Conservation (phyloP, 129 eudicot genomes). For the Flaveria robusta region DNA sequence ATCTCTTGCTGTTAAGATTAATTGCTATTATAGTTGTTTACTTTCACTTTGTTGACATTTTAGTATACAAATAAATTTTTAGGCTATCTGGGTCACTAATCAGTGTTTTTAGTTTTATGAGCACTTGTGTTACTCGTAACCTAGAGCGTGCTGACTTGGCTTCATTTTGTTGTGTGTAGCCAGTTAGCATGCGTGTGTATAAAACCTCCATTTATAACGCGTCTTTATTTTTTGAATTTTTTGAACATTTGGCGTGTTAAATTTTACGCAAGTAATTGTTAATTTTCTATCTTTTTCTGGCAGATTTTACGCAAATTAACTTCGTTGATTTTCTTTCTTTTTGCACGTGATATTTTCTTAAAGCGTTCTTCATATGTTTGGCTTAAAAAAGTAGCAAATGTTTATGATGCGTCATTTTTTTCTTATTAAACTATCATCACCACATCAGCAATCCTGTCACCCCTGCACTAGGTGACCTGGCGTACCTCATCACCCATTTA, state of each 20-base stretch:
- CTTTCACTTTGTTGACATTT: neutral
- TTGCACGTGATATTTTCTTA: neutral
- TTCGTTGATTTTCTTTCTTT: neutral
- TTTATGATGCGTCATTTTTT: neutral
- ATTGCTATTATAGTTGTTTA: neutral
- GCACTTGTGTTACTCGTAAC: neutral
- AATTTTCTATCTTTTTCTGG: too few relatives aligned
- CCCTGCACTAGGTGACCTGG: neutral
- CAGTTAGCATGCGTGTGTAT: neutral
- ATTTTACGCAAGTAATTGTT: neutral
- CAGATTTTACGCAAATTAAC: too few relatives aligned
- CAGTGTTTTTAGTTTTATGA: neutral
- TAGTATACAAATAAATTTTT: neutral
- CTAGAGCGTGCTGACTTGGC: neutral
- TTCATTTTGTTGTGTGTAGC: neutral
- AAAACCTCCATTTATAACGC: neutral
- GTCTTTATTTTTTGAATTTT: too few relatives aligned
- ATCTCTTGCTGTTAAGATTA: neutral
- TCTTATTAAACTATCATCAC: neutral
- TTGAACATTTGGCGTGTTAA: neutral
- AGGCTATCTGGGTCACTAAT: neutral
- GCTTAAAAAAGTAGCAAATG: neutral
- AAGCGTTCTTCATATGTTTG: neutral
- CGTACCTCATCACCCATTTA: neutral
- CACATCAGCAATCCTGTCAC: neutral